Base-by-base conservation (phyloP, 2,329 filamentous ascomycete species). In the Aspergillus sp. region DNA sequence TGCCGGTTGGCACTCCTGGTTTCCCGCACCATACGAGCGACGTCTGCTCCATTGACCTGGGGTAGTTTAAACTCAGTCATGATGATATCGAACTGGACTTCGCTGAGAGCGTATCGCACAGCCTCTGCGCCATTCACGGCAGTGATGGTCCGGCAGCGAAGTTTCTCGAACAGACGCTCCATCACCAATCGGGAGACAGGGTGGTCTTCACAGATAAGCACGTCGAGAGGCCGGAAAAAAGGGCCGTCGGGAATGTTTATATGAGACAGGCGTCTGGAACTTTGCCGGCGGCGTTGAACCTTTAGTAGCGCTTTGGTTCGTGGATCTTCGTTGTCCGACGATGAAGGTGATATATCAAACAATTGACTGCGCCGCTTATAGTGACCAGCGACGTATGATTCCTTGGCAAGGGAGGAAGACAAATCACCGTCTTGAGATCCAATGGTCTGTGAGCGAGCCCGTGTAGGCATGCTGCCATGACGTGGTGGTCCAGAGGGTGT, bases 71-170 rank as follows among this genome's bases (percentile, higher is more conserved):
- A 97, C 73, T 99, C 94, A 72, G 96, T 93, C 79, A 99, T 94
- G 69, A 99, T 97, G 63, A 97, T 91, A 72, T 99, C 94, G 67
- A 97, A 99, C 67, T 97, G 96, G 68, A 99, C 93, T 68, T 97
- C 93, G 66, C 93, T 93, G 80, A 96, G 89, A 23, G 94, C 91
- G 72, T 94, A 96, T 19, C 93, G 86, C 64, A 96, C 88, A 10
- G 93, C 94, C 67, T 99, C 94, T 0, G 90, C 87, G 1, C 94
- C 94, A 62, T 92, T 96, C 3, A 87, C 82, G 4, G 94, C 93
- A 2, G 90, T 91, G 64, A 99, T 94, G 7, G 93, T 97, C 40
- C 94, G 89, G 65, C 94, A 99, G 32, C 91, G 88, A 32, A 97
- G 78, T 74, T 97, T 99, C 71, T 99, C 94, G 48, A 99, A 81